Evolutionary conservation across 2,329 filamentous ascomycete species (phyloP).

Genomic region (Sclerotinia subarctica): DNA sequence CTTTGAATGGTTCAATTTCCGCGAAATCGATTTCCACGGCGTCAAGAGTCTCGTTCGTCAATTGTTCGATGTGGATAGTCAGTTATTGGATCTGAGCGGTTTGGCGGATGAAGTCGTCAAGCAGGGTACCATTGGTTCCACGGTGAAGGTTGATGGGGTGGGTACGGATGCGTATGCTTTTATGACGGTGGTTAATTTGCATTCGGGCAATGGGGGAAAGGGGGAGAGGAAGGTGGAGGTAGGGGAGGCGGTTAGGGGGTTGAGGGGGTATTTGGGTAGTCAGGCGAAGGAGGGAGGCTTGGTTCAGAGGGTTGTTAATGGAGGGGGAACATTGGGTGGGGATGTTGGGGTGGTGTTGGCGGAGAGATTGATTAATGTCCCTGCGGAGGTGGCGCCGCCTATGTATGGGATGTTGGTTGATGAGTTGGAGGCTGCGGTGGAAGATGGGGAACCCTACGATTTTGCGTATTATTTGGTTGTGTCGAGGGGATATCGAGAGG

Average conservation of each 20-base stretch:
- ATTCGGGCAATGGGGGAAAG: conserved; percentile 63
- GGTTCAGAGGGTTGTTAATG: background rate
- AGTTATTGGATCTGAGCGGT: conserved; percentile 81
- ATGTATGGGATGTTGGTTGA: conserved; percentile 94
- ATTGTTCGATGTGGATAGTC: conserved; percentile 83
- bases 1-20: conserved; percentile 98
- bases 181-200: conserved; percentile 80
- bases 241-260: conserved; percentile 63
- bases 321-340: background rate
- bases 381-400: conserved; percentile 85
- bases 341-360: conserved; percentile 77
- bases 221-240: conserved; percentile 52
- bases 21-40: conserved; percentile 90
- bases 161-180: conserved; percentile 91
- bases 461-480: conserved; percentile 92
- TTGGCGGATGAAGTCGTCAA: conserved; percentile 83
- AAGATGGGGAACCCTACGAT: conserved; percentile 86
- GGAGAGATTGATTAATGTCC: conserved; percentile 94
- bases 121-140: conserved; percentile 85
- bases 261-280: conserved; percentile 67
- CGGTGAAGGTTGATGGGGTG: conserved; percentile 95
- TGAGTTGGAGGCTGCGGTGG: conserved; percentile 82
- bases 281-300: conserved; percentile 46
- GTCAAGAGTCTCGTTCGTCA: conserved; percentile 87
- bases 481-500: conserved; percentile 88